Evolutionary conservation across 306 rosid genomes (phyloP).

Genomic region (Hippophae rhamnoides): DNA sequence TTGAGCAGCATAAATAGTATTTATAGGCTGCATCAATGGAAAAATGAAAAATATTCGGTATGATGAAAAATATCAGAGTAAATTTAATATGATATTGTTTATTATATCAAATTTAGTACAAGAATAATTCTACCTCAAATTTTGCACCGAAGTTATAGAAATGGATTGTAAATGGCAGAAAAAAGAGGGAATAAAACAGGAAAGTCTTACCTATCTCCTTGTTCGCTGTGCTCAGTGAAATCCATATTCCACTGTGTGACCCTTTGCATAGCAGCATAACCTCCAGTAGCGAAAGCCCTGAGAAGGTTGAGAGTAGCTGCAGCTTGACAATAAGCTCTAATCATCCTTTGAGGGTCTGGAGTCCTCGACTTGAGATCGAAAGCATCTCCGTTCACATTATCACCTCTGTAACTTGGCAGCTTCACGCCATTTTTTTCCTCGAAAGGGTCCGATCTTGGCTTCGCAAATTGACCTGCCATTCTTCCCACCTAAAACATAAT

Average conservation of each 20-base stretch:
- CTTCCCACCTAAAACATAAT: slow-evolving; percentile 61
- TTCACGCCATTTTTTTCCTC: slow-evolving; percentile 89
- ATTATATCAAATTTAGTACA: no score
- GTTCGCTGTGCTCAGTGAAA: slow-evolving; percentile 86
- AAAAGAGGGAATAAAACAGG: background rate
- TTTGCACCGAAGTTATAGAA: no score
- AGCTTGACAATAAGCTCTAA: slow-evolving; percentile 90
- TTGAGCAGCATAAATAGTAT: no score
- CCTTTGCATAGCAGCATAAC: slow-evolving; percentile 98
- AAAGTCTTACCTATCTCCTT: slow-evolving; percentile 68
- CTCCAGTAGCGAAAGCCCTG: slow-evolving; percentile 91
- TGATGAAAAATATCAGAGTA: no score
- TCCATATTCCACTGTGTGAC: slow-evolving; percentile 97
- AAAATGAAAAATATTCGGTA: no score
- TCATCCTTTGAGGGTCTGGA: slow-evolving; percentile 95
- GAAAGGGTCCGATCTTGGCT: slow-evolving; percentile 85
- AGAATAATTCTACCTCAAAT: no score
- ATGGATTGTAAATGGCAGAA: no score
- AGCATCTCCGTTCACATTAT: slow-evolving; percentile 85
- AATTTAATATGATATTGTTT: no score
- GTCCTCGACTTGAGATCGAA: slow-evolving; percentile 69
- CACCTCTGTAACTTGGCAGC: slow-evolving; percentile 98
- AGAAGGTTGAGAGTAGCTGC: slow-evolving; percentile 91
- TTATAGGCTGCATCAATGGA: no score
- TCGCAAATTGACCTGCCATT: slow-evolving; percentile 99